A percentile compares a stretch with the other conserved stretches of the same genome.
These are phyloP conservation scores for Dacryopinax spathularia DNA, from an alignment of 768 basidiomycete species.

Conservation along the genomic window DNA sequence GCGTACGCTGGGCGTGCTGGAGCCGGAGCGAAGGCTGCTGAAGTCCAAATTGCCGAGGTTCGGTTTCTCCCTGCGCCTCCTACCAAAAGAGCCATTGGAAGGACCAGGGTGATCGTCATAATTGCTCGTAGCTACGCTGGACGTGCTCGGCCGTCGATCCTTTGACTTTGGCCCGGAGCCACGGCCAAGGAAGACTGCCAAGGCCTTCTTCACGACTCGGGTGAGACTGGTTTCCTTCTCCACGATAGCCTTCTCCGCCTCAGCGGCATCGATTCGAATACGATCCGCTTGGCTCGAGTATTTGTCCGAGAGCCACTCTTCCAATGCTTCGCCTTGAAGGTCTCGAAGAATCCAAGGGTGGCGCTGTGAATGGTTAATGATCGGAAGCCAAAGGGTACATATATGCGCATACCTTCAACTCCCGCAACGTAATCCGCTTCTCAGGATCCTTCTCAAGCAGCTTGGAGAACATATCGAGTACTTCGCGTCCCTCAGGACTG, in stretches of 20 bases:
- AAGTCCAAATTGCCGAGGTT: neutral
- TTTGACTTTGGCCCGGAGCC: neutral
- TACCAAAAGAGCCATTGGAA: neutral
- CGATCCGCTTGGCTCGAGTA: neutral
- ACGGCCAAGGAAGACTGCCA: neutral
- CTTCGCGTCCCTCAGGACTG: conserved; percentile 38
- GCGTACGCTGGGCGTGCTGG: neutral
- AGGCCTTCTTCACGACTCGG: neutral
- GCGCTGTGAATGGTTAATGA: conserved; percentile 14
- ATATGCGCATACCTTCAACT: conserved; percentile 56
- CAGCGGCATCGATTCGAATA: neutral
- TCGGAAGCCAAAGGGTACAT: neutral
- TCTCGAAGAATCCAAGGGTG: conserved; percentile 29
- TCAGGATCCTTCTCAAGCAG: conserved; percentile 69
- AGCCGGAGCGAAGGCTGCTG: neutral
- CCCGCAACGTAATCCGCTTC: conserved; percentile 59
- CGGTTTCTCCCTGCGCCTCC: neutral
- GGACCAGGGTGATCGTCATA: neutral
- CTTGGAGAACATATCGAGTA: conserved; percentile 55
- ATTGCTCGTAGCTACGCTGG: neutral
- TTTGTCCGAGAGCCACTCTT: neutral
- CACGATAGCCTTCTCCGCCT: neutral
- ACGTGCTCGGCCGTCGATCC: neutral
- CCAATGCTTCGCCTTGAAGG: conserved; percentile 1
- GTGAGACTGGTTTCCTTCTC: neutral